Base-by-base conservation (phyloP, 208 protist species). In the Leptomonas seymouri region DNA sequence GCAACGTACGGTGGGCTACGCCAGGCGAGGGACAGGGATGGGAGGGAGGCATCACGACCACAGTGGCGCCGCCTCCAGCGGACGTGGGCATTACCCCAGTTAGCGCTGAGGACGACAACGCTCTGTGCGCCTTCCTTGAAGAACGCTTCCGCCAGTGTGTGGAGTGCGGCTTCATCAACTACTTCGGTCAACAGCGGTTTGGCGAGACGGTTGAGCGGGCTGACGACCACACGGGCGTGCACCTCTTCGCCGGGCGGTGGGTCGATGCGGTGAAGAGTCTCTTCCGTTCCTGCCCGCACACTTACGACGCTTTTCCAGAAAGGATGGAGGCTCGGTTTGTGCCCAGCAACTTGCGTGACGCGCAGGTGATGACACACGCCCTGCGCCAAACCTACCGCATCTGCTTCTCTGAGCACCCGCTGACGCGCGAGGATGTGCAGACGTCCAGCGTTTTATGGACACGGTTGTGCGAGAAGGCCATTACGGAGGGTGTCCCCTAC, bases 121-220 rank as follows among this genome's bases (percentile, higher is more conserved):
- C 21, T 16, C 44, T 78, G 8, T 39, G 50, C 20, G 41, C 20
- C 6, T 72, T 62, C 51, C 49, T 89, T 14, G 41, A 66, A 39
- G 34, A 53, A 20, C 86, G 90, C 31, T 63, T 93, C 28, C 31
- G 64, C 11, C 57, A 23, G 20, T 65, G 87, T 1, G 56, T 60
- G 30, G 28, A 55, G 7, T 34, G 66, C 44, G 97, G 97, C 3
- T 98, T 98, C 71, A 49, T 98, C 61, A 99, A 98, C 76, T 98
- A 98, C 72, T 98, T 97, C 78, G 97, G 97, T 12, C 89, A 96
- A 69, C 97, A 99, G 82, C 90, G 96, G 45, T 99, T 98, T 75
- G 93, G 91, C 50, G 84, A 91, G 65, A 70, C 80, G 12, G 58
- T 87, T 14, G 42, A 21, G 34, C 51, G 53, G 25, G 48, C 81